These are phyloP conservation scores for Lachancea kluyveri DNA, from an alignment of 805 yeast genomes.

Conservation along the genomic window DNA sequence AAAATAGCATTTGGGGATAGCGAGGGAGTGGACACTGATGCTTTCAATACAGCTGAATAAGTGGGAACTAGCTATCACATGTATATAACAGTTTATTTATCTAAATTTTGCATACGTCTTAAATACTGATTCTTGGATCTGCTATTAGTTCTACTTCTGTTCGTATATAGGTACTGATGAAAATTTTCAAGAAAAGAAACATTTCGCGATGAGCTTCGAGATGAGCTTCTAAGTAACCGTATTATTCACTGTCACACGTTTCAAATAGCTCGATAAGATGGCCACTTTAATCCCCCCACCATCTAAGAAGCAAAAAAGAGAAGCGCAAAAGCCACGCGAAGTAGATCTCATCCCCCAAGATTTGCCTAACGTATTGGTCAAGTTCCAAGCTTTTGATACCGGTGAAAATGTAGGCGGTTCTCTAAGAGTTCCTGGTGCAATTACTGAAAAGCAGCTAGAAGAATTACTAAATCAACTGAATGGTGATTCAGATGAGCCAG, in stretches of 20 bases:
- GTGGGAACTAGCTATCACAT: no score
- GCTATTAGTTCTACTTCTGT: no score
- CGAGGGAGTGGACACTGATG: slow-evolving; percentile 9
- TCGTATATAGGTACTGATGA: neutral
- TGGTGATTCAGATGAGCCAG: slow-evolving; percentile 69
- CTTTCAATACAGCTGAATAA: no score
- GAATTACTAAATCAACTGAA: slow-evolving; percentile 76
- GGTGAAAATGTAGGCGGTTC: slow-evolving; percentile 83
- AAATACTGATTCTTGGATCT: no score
- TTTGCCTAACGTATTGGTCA: slow-evolving; percentile 79
- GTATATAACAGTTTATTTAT: no score
- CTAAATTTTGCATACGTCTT: no score
- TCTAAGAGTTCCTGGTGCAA: slow-evolving; percentile 84
- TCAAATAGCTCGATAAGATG: slow-evolving; percentile 38
- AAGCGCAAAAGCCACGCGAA: slow-evolving; percentile 75
- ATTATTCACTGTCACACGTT: neutral
- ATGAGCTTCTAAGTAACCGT: slow-evolving; percentile 5
- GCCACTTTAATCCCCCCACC: slow-evolving; percentile 93
- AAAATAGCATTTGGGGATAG: slow-evolving; percentile 63
- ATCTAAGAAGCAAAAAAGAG: slow-evolving; percentile 78
- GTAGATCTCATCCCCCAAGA: slow-evolving; percentile 69
- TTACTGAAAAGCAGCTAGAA: slow-evolving; percentile 81
- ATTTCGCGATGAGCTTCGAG: slow-evolving; percentile 2
- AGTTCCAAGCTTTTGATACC: slow-evolving; percentile 88
- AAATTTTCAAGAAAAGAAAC: neutral